A percentile compares a stretch with the other conserved stretches of the same genome.
Evolutionary conservation across 2,329 filamentous ascomycete species (phyloP).

Genomic region (Endothia cerciana): DNA sequence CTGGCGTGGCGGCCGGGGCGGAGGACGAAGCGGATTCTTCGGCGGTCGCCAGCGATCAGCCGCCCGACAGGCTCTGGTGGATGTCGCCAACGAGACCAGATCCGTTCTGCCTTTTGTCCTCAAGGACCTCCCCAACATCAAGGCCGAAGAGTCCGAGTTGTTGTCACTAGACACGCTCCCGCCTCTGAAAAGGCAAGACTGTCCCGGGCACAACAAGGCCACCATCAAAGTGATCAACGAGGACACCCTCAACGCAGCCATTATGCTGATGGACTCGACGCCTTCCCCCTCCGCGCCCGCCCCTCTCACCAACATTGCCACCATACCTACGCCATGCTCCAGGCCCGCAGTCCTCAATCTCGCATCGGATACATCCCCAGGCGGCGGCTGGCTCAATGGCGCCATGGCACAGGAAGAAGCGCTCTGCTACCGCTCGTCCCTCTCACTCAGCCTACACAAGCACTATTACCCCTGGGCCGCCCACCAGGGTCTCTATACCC

Average conservation of each 20-base stretch:
- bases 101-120: slow-evolving; percentile 52
- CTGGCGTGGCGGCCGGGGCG: slow-evolving; percentile 39
- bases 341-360: slow-evolving; percentile 68
- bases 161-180: slow-evolving; percentile 43
- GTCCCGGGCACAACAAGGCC: slow-evolving; percentile 44
- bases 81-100: slow-evolving; percentile 52
- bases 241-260: slow-evolving; percentile 62
- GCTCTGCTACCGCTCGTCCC: slow-evolving; percentile 66
- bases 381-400: slow-evolving; percentile 68
- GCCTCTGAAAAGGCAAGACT: slow-evolving; percentile 45
- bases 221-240: slow-evolving; percentile 56
- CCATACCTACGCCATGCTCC: slow-evolving; percentile 27
- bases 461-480: slow-evolving; percentile 34
- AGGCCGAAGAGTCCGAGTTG: slow-evolving; percentile 43
- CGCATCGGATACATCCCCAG: slow-evolving; percentile 59
- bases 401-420: slow-evolving; percentile 70
- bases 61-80: slow-evolving; percentile 39
- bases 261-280: slow-evolving; percentile 40
- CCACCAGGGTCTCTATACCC: slow-evolving; percentile 37
- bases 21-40: slow-evolving; percentile 14
- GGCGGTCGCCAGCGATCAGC: slow-evolving; percentile 2
- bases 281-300: slow-evolving; percentile 1
- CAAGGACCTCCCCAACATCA: slow-evolving; percentile 45
- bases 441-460: slow-evolving; percentile 51
- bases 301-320: neutral